A percentile compares a stretch with the other conserved stretches of the same genome.
Evolutionary conservation across 352 stramenopile species (phyloP).

Genomic region (Pythium pyrilobum): DNA sequence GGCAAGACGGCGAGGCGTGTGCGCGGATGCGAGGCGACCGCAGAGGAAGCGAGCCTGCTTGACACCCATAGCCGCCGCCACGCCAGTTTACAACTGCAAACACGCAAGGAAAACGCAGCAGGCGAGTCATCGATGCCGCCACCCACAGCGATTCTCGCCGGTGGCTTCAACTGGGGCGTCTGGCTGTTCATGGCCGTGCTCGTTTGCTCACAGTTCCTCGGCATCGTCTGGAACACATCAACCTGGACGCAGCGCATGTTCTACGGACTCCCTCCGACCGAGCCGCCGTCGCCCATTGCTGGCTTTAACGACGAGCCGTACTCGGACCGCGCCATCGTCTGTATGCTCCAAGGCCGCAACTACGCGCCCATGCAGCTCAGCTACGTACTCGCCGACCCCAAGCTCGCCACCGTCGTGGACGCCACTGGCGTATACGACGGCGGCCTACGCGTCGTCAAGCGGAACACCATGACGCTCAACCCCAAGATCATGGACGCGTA

Average conservation of each 20-base stretch:
- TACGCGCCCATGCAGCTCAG: slow-evolving; percentile 1
- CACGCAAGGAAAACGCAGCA: too few species aligned
- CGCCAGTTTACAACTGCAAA: too few species aligned
- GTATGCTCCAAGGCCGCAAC: background rate
- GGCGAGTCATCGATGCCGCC: too few species aligned
- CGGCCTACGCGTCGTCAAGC: slow-evolving; percentile 23
- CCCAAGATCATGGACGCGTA: background rate
- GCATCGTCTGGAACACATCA: background rate
- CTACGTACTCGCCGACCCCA: background rate
- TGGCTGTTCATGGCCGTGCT: background rate
- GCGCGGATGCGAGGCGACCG: too few species aligned
- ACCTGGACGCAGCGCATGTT: too few species aligned
- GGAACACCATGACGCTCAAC: background rate
- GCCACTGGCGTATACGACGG: background rate
- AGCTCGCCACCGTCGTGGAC: background rate
- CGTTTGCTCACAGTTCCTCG: background rate
- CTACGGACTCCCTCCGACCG: background rate
- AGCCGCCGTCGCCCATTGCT: background rate
- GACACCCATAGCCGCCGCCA: too few species aligned
- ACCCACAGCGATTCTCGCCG: too few species aligned
- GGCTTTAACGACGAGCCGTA: slow-evolving; percentile 12
- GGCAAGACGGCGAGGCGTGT: too few species aligned
- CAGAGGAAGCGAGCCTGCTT: too few species aligned
- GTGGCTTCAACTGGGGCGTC: too few species aligned
- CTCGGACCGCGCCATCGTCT: background rate